phyloP scores from a whole-genome alignment of 164 flowering plant species.

The Chimonanthus praecox region DNA sequence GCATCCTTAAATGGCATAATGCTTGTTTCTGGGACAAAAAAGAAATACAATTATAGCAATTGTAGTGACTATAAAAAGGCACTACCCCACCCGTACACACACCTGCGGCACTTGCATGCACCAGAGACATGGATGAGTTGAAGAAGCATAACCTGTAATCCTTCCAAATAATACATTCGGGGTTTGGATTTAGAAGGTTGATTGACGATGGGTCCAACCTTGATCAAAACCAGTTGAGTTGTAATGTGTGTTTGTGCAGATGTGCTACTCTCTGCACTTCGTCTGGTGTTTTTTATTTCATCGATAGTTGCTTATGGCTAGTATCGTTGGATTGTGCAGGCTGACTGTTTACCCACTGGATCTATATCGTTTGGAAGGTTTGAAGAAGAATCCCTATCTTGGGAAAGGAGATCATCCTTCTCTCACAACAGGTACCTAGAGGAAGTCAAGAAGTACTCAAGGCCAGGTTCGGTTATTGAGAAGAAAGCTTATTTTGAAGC shows the following conservation, averaged over 20 bases:
- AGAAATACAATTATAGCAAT: not conserved
- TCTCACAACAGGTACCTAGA: conserved; percentile 77
- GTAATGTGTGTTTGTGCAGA: not conserved
- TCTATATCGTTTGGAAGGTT: conserved; percentile 91
- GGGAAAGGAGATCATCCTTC: conserved; percentile 88
- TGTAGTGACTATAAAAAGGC: not conserved
- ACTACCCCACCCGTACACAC: not conserved
- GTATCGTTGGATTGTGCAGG: conserved; percentile 28
- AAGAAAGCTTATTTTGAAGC: conserved; percentile 93
- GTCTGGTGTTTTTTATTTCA: not conserved
- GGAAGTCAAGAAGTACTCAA: conserved; percentile 75
- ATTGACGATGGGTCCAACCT: too few relatives aligned
- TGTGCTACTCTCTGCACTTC: not conserved
- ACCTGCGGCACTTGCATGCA: not conserved
- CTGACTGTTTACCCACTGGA: conserved; percentile 55
- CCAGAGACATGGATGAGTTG: not conserved
- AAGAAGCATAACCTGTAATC: not conserved
- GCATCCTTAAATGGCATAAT: too few relatives aligned
- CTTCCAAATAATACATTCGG: not conserved
- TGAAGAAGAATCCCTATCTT: conserved; percentile 56
- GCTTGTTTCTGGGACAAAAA: not conserved
- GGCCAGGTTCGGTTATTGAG: conserved; percentile 71
- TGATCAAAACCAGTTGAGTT: not conserved
- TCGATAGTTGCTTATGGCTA: not conserved
- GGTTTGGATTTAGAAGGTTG: too few relatives aligned